These are phyloP conservation scores for Vaccinium corymbosum DNA, from an alignment of 148 eudicot genomes.

Conservation along the genomic window DNA sequence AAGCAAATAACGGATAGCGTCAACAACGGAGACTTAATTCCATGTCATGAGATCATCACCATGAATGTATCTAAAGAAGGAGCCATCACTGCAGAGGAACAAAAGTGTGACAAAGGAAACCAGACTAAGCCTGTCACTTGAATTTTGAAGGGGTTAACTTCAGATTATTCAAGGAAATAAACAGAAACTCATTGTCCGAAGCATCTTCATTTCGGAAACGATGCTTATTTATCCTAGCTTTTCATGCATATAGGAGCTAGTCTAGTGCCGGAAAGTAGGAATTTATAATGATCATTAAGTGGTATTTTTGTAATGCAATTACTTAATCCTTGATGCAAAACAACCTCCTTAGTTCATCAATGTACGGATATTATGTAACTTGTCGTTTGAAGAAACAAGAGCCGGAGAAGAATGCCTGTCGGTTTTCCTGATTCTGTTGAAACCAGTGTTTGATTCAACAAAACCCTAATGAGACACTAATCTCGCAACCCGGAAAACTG, in stretches of 20 bases:
- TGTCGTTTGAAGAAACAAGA: not conserved
- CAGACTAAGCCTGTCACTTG: not conserved
- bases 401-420: not conserved
- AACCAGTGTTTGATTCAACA: not conserved
- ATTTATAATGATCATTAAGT: not conserved
- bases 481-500: not conserved
- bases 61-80: conserved; percentile 17
- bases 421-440: not conserved
- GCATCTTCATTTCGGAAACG: not conserved
- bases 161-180: not conserved
- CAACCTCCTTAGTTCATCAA: not conserved
- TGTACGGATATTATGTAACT: not conserved
- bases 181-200: not conserved
- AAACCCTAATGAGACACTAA: not conserved
- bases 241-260: not conserved
- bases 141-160: not conserved
- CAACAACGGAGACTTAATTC: conserved; percentile 13
- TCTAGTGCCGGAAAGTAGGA: not conserved
- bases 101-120: conserved; percentile 6
- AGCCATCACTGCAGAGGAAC: not conserved
- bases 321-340: not conserved
- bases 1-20: conserved; percentile 20
- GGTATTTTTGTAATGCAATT: not conserved
- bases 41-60: conserved; percentile 25
- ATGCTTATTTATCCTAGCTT: not conserved